A percentile compares a stretch with the other conserved stretches of the same genome.
phyloP scores from a whole-genome alignment of 495 filamentous ascomycete species.

The Penicillium nucicola region DNA sequence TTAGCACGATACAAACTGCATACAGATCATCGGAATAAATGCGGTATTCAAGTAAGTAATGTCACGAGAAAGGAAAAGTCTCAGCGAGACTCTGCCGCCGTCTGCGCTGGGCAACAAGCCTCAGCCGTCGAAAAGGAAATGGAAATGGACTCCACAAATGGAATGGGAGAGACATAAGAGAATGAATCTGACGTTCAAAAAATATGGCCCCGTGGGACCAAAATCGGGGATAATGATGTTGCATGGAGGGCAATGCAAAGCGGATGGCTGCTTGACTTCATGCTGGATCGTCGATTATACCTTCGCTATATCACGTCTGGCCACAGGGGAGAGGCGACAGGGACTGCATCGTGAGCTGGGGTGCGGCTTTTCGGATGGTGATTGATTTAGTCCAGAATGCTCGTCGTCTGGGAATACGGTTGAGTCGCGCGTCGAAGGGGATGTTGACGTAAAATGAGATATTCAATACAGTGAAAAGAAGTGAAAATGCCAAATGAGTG shows the following conservation, averaged over 20 bases:
- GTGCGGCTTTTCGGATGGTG: neutral
- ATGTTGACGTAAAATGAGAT: constrained; percentile 3
- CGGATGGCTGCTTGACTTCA: neutral
- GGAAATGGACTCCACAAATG: neutral
- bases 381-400: neutral
- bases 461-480: constrained; percentile 20
- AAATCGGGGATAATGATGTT: constrained; percentile 1
- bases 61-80: constrained; percentile 8
- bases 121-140: neutral
- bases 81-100: neutral
- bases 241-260: constrained; percentile 4
- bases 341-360: neutral
- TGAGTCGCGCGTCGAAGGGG: neutral
- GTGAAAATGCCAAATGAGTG: constrained; percentile 16
- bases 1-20: constrained; percentile 9
- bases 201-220: constrained; percentile 7
- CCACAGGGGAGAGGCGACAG: neutral
- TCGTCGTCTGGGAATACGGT: neutral
- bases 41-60: constrained; percentile 6
- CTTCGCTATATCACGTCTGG: neutral
- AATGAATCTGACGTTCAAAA: neutral
- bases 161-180: neutral
- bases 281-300: constrained; percentile 4
- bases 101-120: neutral
- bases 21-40: constrained; percentile 10